phyloP scores from a whole-genome alignment of 2,329 filamentous ascomycete genomes.

The Neospermospora avenae region DNA sequence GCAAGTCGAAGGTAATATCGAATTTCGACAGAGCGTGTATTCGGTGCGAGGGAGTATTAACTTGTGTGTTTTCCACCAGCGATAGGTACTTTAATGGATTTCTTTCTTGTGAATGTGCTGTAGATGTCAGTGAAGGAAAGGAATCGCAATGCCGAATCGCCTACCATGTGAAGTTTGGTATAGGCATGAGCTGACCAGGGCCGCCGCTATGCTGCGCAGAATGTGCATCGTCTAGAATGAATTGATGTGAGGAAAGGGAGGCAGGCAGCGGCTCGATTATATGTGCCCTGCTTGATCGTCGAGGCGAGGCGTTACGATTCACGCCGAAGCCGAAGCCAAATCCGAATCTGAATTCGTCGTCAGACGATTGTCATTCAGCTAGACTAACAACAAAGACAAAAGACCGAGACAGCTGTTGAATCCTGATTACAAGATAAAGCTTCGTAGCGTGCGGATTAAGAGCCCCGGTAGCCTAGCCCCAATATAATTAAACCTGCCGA shows the following conservation, averaged over 20 bases:
- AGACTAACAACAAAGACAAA: neutral
- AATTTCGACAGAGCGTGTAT: slow-evolving; percentile 81
- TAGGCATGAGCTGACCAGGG: slow-evolving; percentile 25
- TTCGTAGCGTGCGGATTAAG: neutral
- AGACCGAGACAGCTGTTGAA: neutral
- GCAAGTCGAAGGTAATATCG: slow-evolving; percentile 76
- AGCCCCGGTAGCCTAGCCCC: too few species aligned
- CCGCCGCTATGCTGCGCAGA: slow-evolving; percentile 26
- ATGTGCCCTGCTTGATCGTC: neutral
- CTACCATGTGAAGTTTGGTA: slow-evolving; percentile 23
- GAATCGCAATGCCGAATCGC: neutral
- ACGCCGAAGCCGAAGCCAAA: neutral
- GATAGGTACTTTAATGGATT: slow-evolving; percentile 75
- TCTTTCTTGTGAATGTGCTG: slow-evolving; percentile 69
- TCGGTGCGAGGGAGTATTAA: slow-evolving; percentile 75
- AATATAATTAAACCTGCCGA: neutral
- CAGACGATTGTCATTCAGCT: slow-evolving; percentile 5
- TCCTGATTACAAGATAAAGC: slow-evolving; percentile 1
- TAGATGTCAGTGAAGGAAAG: neutral
- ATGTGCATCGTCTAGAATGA: slow-evolving; percentile 23
- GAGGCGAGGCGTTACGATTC: neutral
- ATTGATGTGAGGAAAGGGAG: neutral
- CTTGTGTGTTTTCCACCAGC: slow-evolving; percentile 67
- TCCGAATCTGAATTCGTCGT: neutral
- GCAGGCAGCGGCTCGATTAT: slow-evolving; percentile 1